These are phyloP conservation scores for grape (Vitis vinifera) DNA, from an alignment of 164 flowering plant genomes.

Conservation along the genomic window ASM3070453v1 NC_081817.1:4967001-4967500, in stretches of 20 bases:
- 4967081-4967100: too few species aligned
- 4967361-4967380: slow-evolving; percentile 49
- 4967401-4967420: slow-evolving; percentile 6
- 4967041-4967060: too few species aligned
- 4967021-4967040: too few species aligned
- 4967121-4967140: too few species aligned
- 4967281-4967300: slow-evolving; percentile 77
- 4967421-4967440: too few species aligned
- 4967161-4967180: not conserved
- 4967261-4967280: slow-evolving; percentile 73
- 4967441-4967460: too few species aligned
- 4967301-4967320: slow-evolving; percentile 70
- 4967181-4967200: slow-evolving; percentile 31
- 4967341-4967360: slow-evolving; percentile 71
- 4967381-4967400: slow-evolving; percentile 44
- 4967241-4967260: slow-evolving; percentile 78
- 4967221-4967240: slow-evolving; percentile 84
- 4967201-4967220: slow-evolving; percentile 63
- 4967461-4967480: too few species aligned
- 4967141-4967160: too few species aligned
- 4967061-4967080: too few species aligned
- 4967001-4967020: too few species aligned
- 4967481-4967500: too few species aligned
- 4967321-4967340: slow-evolving; percentile 59
- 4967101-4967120: too few species aligned